Evolutionary conservation across 805 yeast species (phyloP).

Genomic region (Pichia membranifaciens): DNA sequence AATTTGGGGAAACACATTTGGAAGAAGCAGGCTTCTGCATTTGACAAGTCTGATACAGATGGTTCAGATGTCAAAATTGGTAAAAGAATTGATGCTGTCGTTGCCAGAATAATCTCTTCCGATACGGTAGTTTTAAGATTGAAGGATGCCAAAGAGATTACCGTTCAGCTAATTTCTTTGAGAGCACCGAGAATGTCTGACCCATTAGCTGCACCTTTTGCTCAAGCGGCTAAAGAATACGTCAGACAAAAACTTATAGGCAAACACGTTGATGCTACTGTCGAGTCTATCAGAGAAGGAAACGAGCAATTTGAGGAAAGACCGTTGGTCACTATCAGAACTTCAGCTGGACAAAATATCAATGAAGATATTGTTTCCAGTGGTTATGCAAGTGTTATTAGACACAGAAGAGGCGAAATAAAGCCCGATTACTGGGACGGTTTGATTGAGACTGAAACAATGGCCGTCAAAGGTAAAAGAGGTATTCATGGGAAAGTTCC

Average conservation of each 20-base stretch:
- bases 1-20: conserved; percentile 51
- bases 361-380: conserved; percentile 52
- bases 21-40: conserved; percentile 31
- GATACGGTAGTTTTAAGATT: conserved; percentile 59
- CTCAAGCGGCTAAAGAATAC: conserved; percentile 66
- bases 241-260: conserved; percentile 67
- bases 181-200: conserved; percentile 70
- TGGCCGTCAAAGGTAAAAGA: conserved; percentile 47
- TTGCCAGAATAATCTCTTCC: conserved; percentile 57
- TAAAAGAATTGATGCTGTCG: conserved; percentile 45
- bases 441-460: conserved; percentile 61
- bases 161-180: conserved; percentile 71
- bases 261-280: conserved; percentile 51
- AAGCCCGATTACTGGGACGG: conserved; percentile 75
- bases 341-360: conserved; percentile 49
- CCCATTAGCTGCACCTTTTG: conserved; percentile 48
- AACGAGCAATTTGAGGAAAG: conserved; percentile 59
- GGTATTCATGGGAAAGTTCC: conserved; percentile 63
- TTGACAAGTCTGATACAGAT: conserved; percentile 29
- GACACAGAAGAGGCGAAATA: conserved; percentile 67
- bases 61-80: conserved; percentile 44
- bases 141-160: conserved; percentile 44
- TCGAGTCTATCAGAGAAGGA: conserved; percentile 61
- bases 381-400: conserved; percentile 75
- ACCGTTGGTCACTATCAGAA: conserved; percentile 53